These are phyloP conservation scores for Hyphochytrium catenoides DNA, from an alignment of 352 stramenopile genomes.

Conservation along the genomic window DNA sequence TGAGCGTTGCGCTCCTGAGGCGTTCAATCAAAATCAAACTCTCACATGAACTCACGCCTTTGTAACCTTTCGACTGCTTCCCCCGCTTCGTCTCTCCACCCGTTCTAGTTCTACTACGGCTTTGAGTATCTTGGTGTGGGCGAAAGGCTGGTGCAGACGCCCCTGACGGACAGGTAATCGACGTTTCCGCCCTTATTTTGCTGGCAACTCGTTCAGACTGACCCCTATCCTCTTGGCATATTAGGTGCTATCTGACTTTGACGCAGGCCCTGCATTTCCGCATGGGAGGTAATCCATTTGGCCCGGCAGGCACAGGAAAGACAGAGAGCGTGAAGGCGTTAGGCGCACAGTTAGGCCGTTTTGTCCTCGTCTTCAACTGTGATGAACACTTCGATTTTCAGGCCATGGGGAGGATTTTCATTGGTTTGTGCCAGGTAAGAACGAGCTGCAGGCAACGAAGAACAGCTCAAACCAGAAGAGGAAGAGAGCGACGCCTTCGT, in stretches of 20 bases:
- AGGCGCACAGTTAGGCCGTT: constrained; percentile 90
- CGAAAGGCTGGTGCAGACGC: constrained; percentile 97
- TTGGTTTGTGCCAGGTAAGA: constrained; percentile 96
- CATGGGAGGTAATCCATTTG: constrained; percentile 96
- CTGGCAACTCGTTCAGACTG: too few relatives aligned
- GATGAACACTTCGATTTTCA: constrained; percentile 99
- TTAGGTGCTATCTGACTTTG: constrained; percentile 97
- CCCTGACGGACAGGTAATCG: constrained; percentile 97
- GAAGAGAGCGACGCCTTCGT: too few relatives aligned
- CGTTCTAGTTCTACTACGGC: constrained; percentile 94
- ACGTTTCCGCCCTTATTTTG: too few relatives aligned
- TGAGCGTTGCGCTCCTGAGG: too few relatives aligned
- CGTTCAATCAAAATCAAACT: too few relatives aligned
- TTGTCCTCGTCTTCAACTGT: constrained; percentile 99
- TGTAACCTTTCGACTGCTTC: too few relatives aligned
- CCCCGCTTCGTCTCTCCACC: too few relatives aligned
- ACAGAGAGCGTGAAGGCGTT: constrained; percentile 99
- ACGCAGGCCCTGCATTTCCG: constrained; percentile 96
- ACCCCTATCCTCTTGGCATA: too few relatives aligned
- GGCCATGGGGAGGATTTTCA: constrained; percentile 98
- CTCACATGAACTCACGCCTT: too few relatives aligned
- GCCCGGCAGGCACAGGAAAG: constrained; percentile 97
- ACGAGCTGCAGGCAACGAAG: too few relatives aligned
- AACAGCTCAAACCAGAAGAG: too few relatives aligned
- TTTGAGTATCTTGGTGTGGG: constrained; percentile 99